Conservation (phyloP, 768 basidiomycete genomes). For the Albatrellus ellisii region DNA sequence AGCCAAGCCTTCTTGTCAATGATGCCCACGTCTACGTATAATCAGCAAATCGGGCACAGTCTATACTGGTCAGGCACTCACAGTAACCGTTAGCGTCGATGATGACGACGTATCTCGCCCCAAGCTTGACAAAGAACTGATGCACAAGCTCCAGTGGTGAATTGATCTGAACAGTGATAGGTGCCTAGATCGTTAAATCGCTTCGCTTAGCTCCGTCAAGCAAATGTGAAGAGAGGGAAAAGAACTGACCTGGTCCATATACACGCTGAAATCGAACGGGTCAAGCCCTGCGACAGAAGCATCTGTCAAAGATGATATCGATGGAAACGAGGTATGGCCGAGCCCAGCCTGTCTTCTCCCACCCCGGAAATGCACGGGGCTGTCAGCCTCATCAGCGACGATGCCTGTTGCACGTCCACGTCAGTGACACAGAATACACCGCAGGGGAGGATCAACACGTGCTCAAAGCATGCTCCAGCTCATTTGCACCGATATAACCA, state of each 20-base stretch:
- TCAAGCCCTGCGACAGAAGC: constrained; percentile 25
- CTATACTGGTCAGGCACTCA: constrained; percentile 23
- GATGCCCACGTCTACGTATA: constrained; percentile 61
- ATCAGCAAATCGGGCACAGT: background rate
- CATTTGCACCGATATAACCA: constrained; percentile 86
- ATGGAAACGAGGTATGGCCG: constrained; percentile 34
- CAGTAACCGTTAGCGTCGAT: constrained; percentile 75
- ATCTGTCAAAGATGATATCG: constrained; percentile 40
- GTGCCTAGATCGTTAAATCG: constrained; percentile 40
- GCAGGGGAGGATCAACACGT: constrained; percentile 18
- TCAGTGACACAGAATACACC: background rate
- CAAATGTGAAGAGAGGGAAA: background rate
- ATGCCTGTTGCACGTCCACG: constrained; percentile 48
- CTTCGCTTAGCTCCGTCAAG: constrained; percentile 1
- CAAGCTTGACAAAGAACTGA: constrained; percentile 89
- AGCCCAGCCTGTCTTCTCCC: constrained; percentile 25
- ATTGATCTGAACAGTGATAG: constrained; percentile 70
- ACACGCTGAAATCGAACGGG: constrained; percentile 71
- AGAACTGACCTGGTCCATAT: constrained; percentile 69
- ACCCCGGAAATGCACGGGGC: constrained; percentile 55
- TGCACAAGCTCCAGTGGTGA: constrained; percentile 88
- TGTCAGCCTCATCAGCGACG: constrained; percentile 62
- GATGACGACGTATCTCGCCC: constrained; percentile 81
- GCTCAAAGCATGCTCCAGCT: constrained; percentile 90
- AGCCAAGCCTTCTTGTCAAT: constrained; percentile 96